Conservation (phyloP, 345 rosid species). For the Alliaria petiolata region DNA sequence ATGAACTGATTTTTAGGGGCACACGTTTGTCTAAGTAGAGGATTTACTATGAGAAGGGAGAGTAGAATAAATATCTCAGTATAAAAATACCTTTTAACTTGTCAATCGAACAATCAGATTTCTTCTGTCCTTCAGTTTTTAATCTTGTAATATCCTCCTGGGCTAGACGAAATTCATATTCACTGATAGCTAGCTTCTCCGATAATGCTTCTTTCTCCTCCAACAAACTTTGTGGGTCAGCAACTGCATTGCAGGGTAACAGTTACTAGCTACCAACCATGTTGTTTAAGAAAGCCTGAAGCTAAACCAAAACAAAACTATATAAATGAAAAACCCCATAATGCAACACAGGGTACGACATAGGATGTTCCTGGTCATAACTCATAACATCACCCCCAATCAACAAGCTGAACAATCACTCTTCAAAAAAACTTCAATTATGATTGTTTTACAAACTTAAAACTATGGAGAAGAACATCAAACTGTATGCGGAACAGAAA, state of each 20-base stretch:
- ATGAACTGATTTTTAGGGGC: no score
- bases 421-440: neutral
- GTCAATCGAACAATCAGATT: conserved; percentile 40
- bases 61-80: neutral
- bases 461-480: neutral
- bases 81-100: conserved; percentile 48
- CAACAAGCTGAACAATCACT: neutral
- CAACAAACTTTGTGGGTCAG: conserved; percentile 87
- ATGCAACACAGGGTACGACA: neutral
- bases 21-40: no score
- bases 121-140: conserved; percentile 69
- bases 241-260: conserved; percentile 54
- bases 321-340: neutral
- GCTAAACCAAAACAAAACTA: conserved; percentile 15
- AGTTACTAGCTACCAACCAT: conserved; percentile 23
- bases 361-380: neutral
- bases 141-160: conserved; percentile 81
- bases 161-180: conserved; percentile 86
- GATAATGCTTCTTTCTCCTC: conserved; percentile 80
- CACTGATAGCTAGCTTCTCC: conserved; percentile 79
- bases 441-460: neutral
- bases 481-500: neutral
- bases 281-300: conserved; percentile 10
- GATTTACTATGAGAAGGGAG: neutral
- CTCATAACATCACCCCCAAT: neutral